phyloP scores from a whole-genome alignment of 2,329 filamentous ascomycete species.

The Aspergillus fumigatiaffinis region DNA sequence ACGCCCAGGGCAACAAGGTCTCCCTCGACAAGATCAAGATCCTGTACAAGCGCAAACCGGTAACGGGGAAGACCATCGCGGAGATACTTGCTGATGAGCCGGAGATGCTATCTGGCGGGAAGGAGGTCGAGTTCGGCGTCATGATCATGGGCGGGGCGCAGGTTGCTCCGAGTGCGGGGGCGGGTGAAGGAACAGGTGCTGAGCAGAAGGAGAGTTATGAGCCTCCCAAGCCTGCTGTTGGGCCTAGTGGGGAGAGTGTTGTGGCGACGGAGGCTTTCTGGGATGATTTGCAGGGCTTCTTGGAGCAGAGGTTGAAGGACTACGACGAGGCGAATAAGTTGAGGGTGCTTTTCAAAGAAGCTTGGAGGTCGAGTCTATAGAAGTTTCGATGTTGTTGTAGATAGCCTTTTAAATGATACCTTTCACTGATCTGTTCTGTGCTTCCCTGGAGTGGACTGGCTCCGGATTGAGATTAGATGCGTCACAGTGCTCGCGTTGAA shows the following conservation, averaged over 20 bases:
- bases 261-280: slow-evolving; percentile 75
- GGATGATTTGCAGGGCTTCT: slow-evolving; percentile 75
- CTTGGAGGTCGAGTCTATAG: slow-evolving; percentile 50
- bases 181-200: slow-evolving; percentile 29
- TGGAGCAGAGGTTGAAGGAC: slow-evolving; percentile 75
- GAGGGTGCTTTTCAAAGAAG: slow-evolving; percentile 63
- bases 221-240: slow-evolving; percentile 44
- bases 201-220: slow-evolving; percentile 13
- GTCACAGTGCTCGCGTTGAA: not conserved
- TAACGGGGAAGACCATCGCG: slow-evolving; percentile 71
- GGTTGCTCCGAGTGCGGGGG: slow-evolving; percentile 34
- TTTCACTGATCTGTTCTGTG: not conserved
- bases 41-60: slow-evolving; percentile 81
- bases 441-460: not conserved
- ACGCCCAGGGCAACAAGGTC: slow-evolving; percentile 36
- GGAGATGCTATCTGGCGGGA: slow-evolving; percentile 36
- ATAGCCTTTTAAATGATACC: slow-evolving; percentile 9
- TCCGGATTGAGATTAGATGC: not conserved
- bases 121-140: slow-evolving; percentile 69
- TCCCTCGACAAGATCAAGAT: slow-evolving; percentile 75
- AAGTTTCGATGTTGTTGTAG: not conserved
- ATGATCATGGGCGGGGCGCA: slow-evolving; percentile 79
- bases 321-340: slow-evolving; percentile 61
- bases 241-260: slow-evolving; percentile 55
- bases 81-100: slow-evolving; percentile 63